These are phyloP conservation scores for Yamadazyma phyllophila DNA, from an alignment of 805 yeast species.

Conservation along the genomic window DNA sequence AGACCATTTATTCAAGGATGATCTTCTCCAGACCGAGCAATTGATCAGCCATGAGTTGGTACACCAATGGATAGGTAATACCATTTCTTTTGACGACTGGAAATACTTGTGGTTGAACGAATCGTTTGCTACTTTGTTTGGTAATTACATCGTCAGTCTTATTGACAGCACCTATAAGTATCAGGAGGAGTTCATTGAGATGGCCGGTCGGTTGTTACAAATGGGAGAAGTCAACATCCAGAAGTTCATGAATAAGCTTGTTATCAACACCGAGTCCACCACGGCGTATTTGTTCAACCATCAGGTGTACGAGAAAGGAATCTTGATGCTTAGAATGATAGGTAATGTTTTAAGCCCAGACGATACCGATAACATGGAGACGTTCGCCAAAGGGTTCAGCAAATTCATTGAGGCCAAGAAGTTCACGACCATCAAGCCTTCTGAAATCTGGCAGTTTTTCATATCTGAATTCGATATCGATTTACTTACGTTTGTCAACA, in stretches of 20 bases:
- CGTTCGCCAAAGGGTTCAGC: slow-evolving; percentile 11
- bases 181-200: slow-evolving; percentile 32
- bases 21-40: slow-evolving; percentile 42
- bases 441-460: slow-evolving; percentile 52
- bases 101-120: slow-evolving; percentile 72
- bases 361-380: slow-evolving; percentile 8
- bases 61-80: slow-evolving; percentile 80
- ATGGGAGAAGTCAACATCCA: slow-evolving; percentile 19
- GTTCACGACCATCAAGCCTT: slow-evolving; percentile 43
- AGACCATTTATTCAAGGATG: slow-evolving; percentile 39
- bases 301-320: slow-evolving; percentile 58
- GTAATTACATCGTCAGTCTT: slow-evolving; percentile 34
- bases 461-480: slow-evolving; percentile 37
- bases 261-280: slow-evolving; percentile 10
- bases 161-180: slow-evolving; percentile 9
- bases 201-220: slow-evolving; percentile 3
- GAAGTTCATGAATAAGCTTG: slow-evolving; percentile 30
- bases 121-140: slow-evolving; percentile 73
- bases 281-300: slow-evolving; percentile 49
- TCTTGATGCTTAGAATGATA: slow-evolving; percentile 53
- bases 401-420: slow-evolving; percentile 26
- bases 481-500: slow-evolving; percentile 49
- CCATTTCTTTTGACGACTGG: slow-evolving; percentile 66
- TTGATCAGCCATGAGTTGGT: slow-evolving; percentile 69
- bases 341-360: slow-evolving; percentile 23